Percentiles rank a stretch among this genome's conserved stretches.
Conservation (phyloP, 352 stramenopile genomes). For the Pythium brachiatum region DNA sequence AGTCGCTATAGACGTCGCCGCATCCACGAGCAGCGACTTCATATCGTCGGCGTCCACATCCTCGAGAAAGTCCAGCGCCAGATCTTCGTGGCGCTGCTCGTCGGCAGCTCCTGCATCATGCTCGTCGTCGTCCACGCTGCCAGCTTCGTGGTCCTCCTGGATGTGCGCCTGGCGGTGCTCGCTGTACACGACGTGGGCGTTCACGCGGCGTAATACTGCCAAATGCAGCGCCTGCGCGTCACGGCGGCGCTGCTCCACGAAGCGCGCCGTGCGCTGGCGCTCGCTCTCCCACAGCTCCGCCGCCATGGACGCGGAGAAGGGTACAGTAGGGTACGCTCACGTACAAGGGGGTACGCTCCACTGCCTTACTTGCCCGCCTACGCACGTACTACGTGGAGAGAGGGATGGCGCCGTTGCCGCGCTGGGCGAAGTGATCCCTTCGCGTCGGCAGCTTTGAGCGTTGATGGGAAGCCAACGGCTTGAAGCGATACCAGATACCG, state of each 20-base stretch:
- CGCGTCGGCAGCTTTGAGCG: not conserved
- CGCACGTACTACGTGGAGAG: too few species aligned
- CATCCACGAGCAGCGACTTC: slow-evolving; percentile 42
- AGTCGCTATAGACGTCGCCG: slow-evolving; percentile 21
- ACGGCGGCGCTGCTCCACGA: slow-evolving; percentile 12
- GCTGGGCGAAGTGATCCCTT: not conserved
- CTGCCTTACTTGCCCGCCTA: too few species aligned
- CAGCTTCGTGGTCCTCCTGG: not conserved
- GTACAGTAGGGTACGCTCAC: not conserved
- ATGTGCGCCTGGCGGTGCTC: slow-evolving; percentile 39
- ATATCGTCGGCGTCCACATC: slow-evolving; percentile 57
- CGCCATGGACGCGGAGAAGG: slow-evolving; percentile 5
- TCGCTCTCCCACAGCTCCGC: slow-evolving; percentile 9
- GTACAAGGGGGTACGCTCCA: not conserved
- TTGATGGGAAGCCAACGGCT: not conserved
- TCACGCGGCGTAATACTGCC: slow-evolving; percentile 12
- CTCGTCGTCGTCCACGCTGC: slow-evolving; percentile 2
- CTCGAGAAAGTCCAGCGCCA: slow-evolving; percentile 54
- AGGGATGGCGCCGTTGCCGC: not conserved
- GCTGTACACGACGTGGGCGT: slow-evolving; percentile 15
- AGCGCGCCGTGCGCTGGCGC: slow-evolving; percentile 8
- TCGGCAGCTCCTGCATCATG: slow-evolving; percentile 26
- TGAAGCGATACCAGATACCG: not conserved
- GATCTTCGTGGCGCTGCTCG: slow-evolving; percentile 10
- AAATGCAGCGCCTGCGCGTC: not conserved